phyloP scores from a whole-genome alignment of 1,284 basidiomycete species.

The Tilletia walkeri region DNA sequence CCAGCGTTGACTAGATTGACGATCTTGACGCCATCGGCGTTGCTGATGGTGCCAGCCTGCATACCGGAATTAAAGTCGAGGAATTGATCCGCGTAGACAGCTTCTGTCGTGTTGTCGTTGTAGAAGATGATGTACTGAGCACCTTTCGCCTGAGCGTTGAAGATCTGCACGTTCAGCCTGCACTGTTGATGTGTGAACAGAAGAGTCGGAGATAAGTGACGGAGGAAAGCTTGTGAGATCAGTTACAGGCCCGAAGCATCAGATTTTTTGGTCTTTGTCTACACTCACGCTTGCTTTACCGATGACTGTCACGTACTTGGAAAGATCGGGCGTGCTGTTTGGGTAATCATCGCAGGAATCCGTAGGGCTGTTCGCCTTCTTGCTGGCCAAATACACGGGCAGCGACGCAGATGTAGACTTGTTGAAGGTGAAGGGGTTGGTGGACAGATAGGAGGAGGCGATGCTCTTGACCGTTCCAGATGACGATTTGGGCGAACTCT shows the following conservation, averaged over 20 bases:
- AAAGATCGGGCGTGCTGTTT: slow-evolving; percentile 37
- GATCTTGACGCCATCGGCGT: slow-evolving; percentile 43
- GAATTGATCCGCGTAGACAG: slow-evolving; percentile 19
- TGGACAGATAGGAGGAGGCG: slow-evolving; percentile 29
- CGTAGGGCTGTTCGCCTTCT: slow-evolving; percentile 29
- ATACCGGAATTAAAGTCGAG: slow-evolving; percentile 12
- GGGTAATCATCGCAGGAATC: slow-evolving; percentile 35
- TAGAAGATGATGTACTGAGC: slow-evolving; percentile 48
- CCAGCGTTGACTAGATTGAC: slow-evolving; percentile 59
- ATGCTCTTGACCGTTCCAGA: neutral
- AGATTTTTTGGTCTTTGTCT: neutral
- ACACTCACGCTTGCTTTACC: slow-evolving; percentile 10
- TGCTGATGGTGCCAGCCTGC: slow-evolving; percentile 34
- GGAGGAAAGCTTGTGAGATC: neutral
- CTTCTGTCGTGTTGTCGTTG: slow-evolving; percentile 24
- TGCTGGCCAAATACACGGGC: slow-evolving; percentile 35
- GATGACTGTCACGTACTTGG: slow-evolving; percentile 35
- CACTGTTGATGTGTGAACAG: slow-evolving; percentile 34
- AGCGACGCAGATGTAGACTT: slow-evolving; percentile 24
- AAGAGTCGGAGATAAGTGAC: neutral
- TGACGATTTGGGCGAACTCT: slow-evolving; percentile 5
- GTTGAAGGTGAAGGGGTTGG: slow-evolving; percentile 31
- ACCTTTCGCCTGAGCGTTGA: slow-evolving; percentile 51
- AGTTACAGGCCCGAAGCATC: neutral
- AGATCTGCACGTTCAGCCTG: slow-evolving; percentile 34